phyloP scores from a whole-genome alignment of 352 stramenopile species.

The Pilasporangium apinafurcum region DNA sequence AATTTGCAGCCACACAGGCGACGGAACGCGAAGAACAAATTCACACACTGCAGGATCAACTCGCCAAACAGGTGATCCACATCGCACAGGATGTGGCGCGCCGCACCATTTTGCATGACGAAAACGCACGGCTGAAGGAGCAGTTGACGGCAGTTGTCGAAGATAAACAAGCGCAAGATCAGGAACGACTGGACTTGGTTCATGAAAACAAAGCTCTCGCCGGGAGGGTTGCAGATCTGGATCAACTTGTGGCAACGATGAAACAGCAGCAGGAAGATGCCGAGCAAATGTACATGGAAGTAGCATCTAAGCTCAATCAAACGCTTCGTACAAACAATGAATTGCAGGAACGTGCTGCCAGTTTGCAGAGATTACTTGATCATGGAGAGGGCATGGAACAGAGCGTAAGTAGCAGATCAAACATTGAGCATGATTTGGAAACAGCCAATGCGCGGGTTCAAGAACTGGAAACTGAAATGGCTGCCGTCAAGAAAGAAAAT shows the following conservation, averaged over 20 bases:
- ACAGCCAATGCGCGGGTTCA: constrained; percentile 22
- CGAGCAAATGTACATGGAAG: constrained; percentile 47
- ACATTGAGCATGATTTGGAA: constrained; percentile 9
- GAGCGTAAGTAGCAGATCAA: not conserved
- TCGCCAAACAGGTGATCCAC: constrained; percentile 15
- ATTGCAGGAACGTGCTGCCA: constrained; percentile 6
- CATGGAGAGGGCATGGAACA: too few relatives aligned
- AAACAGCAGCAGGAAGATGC: constrained; percentile 54
- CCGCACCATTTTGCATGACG: constrained; percentile 42
- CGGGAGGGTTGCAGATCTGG: constrained; percentile 32
- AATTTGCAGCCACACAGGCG: not conserved
- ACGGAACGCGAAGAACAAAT: constrained; percentile 10
- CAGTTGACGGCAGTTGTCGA: constrained; percentile 32
- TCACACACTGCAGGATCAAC: constrained; percentile 19
- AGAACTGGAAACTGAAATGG: constrained; percentile 37
- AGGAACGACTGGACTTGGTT: constrained; percentile 17
- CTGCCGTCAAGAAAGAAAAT: constrained; percentile 63
- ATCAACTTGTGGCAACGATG: constrained; percentile 27
- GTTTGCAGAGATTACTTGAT: too few relatives aligned
- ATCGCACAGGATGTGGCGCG: constrained; percentile 39
- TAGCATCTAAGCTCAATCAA: constrained; percentile 54
- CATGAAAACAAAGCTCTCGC: constrained; percentile 20
- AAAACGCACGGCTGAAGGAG: constrained; percentile 42
- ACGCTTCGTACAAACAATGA: constrained; percentile 26
- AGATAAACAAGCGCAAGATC: constrained; percentile 48